phyloP scores from a whole-genome alignment of 2,329 filamentous ascomycete species.

The Diaporthe destruens region DNA sequence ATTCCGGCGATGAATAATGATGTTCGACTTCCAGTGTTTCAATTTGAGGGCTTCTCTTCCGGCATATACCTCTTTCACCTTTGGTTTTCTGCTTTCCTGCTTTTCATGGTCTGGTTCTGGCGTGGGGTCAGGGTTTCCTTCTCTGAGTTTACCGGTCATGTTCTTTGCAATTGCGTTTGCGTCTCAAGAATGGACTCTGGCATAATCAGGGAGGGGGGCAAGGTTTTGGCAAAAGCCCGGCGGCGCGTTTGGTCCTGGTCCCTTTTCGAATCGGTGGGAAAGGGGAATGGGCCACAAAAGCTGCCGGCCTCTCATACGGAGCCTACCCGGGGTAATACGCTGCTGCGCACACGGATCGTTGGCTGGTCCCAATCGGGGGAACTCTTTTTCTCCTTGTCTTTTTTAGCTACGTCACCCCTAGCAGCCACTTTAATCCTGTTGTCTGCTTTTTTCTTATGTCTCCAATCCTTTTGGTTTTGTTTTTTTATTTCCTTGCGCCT shows the following conservation, averaged over 20 bases:
- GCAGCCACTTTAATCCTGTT: conserved; percentile 54
- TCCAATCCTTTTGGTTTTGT: conserved; percentile 44
- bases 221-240: conserved; percentile 53
- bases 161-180: conserved; percentile 48
- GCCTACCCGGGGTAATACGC: conserved; percentile 54
- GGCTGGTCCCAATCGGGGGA: conserved; percentile 65
- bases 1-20: conserved; percentile 57
- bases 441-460: conserved; percentile 51
- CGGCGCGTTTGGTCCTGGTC: conserved; percentile 52
- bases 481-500: conserved; percentile 51
- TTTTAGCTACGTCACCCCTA: conserved; percentile 60
- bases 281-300: conserved; percentile 47
- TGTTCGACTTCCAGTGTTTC: conserved; percentile 63
- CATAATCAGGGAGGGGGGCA: conserved; percentile 56
- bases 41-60: conserved; percentile 48
- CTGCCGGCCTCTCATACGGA: conserved; percentile 49
- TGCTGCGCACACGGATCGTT: conserved; percentile 56
- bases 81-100: conserved; percentile 47
- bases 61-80: conserved; percentile 60
- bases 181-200: conserved; percentile 56
- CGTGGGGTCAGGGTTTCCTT: conserved; percentile 44
- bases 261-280: conserved; percentile 46
- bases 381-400: conserved; percentile 59
- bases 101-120: conserved; percentile 48
- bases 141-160: conserved; percentile 46